Base-by-base conservation (phyloP, 1,139 yeast genomes). In the Cylindricascospora bacillispora region DNA sequence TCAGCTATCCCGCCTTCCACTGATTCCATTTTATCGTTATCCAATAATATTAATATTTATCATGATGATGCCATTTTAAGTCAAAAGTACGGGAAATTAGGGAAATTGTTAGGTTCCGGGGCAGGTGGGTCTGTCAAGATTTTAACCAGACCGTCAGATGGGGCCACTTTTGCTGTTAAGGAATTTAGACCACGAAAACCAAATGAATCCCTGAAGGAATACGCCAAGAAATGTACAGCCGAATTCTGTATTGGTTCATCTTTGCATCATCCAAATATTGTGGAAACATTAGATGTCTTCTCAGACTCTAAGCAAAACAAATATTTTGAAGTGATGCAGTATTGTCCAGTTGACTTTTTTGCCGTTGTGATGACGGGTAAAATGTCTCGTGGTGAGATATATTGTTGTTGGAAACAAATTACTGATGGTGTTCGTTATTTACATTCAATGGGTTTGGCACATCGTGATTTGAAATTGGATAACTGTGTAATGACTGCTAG, bases 181-280 rank as follows among this genome's bases (percentile, higher is more conserved):
- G 97, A 92, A 56, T 92, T 92, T 52, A 66, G 98, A 40, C 79
- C 94, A 5, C 70, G 89, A 38, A 71, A 86, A 46, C 66, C 77
- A 19, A 80, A 81, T 38, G 99, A 92, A 54, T 66, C 80, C 11
- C 73, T 76, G 41, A 80, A 83, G 46, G 97, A 89, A 44, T 92
- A 92, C 52, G 77, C 94, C 10, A 80, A 92, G 50, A 89, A 89
- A 54, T 92, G 94, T 49, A 86, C 97, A 0, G 92, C 95, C 15
- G 99, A 92, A 58, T 89, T 82, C 56, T 86, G 97, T 57, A 83
- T 92, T 40, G 98, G 98, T 0, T 85, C 95, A 5, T 83, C 98
- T 4, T 63, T 89, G 43, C 89, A 82, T 47, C 97, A 89, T 56
- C 89, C 95, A 12, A 86, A 89, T 54, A 76, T 89, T 41, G 85